These are phyloP conservation scores for Epithemia pelagica DNA, from an alignment of 108 stramenopile species.

Conservation along the genomic window DNA sequence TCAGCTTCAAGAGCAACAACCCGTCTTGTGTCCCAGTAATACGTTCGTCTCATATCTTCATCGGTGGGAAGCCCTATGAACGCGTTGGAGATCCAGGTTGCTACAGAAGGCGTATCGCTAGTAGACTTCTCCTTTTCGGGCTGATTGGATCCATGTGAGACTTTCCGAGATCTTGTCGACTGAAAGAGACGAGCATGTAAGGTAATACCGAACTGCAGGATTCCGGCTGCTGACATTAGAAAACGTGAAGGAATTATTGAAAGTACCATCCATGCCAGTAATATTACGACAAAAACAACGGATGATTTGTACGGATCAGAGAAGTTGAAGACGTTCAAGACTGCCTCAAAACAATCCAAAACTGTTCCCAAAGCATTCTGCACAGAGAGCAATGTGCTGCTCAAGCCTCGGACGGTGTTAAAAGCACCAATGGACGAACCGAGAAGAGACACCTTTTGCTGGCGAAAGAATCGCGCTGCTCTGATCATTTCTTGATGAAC, in stretches of 20 bases:
- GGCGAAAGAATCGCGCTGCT: constrained; percentile 24
- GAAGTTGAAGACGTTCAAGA: constrained; percentile 73
- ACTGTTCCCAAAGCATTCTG: constrained; percentile 61
- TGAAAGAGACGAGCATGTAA: background rate
- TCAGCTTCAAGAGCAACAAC: constrained; percentile 42
- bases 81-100: constrained; percentile 47
- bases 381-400: constrained; percentile 48
- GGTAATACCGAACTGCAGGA: constrained; percentile 8
- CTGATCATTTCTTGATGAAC: constrained; percentile 60
- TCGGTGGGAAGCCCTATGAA: constrained; percentile 67
- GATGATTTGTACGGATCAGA: constrained; percentile 58
- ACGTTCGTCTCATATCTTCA: constrained; percentile 72
- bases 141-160: background rate
- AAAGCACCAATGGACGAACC: constrained; percentile 67
- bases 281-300: constrained; percentile 14
- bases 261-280: constrained; percentile 28
- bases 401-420: constrained; percentile 52
- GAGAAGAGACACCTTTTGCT: constrained; percentile 53
- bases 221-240: constrained; percentile 30
- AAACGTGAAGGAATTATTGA: constrained; percentile 29
- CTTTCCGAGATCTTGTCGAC: background rate
- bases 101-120: constrained; percentile 14
- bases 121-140: constrained; percentile 8
- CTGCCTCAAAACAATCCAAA: constrained; percentile 57
- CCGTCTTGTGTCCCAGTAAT: constrained; percentile 73